Percentiles rank a stretch among this genome's conserved stretches.
Conservation (phyloP, 352 stramenopile genomes). For the Pythium phragmiticola region DNA sequence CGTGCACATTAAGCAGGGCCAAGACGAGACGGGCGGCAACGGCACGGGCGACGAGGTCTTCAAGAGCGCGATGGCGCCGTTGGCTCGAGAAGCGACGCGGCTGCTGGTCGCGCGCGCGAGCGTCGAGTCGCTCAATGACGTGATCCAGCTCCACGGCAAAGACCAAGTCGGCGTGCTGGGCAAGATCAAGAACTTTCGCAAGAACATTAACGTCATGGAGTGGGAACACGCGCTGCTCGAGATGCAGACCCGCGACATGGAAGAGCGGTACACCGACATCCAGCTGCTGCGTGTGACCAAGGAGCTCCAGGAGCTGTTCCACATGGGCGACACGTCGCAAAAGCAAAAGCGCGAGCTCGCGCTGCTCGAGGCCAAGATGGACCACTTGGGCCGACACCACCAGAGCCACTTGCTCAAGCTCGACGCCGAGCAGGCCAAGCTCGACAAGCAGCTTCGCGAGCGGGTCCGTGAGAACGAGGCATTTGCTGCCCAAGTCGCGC, state of each 20-base stretch:
- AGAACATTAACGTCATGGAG: slow-evolving; percentile 94
- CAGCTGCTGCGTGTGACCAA: slow-evolving; percentile 93
- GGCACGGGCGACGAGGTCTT: slow-evolving; percentile 50
- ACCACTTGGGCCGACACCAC: slow-evolving; percentile 60
- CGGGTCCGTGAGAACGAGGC: slow-evolving; percentile 77
- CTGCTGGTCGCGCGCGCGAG: slow-evolving; percentile 75
- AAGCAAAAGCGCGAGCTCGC: slow-evolving; percentile 76
- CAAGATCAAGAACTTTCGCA: slow-evolving; percentile 93
- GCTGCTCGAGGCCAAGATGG: slow-evolving; percentile 74
- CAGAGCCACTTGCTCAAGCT: slow-evolving; percentile 65
- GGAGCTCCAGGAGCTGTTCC: slow-evolving; percentile 89
- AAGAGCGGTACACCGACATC: slow-evolving; percentile 92
- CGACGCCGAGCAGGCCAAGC: slow-evolving; percentile 41
- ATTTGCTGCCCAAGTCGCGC: slow-evolving; percentile 71
- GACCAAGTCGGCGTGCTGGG: slow-evolving; percentile 85
- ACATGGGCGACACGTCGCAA: slow-evolving; percentile 74
- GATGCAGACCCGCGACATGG: slow-evolving; percentile 80
- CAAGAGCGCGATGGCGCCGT: slow-evolving; percentile 21
- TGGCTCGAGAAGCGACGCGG: slow-evolving; percentile 18
- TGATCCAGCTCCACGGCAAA: slow-evolving; percentile 82
- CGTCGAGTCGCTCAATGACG: slow-evolving; percentile 87
- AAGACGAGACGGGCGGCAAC: slow-evolving; percentile 74
- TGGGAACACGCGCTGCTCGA: slow-evolving; percentile 88
- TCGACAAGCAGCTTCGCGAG: slow-evolving; percentile 65
- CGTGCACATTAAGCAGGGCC: slow-evolving; percentile 89